A percentile compares a stretch with the other conserved stretches of the same genome.
phyloP scores from a whole-genome alignment of 768 basidiomycete species.

The Boletellus sp. region DNA sequence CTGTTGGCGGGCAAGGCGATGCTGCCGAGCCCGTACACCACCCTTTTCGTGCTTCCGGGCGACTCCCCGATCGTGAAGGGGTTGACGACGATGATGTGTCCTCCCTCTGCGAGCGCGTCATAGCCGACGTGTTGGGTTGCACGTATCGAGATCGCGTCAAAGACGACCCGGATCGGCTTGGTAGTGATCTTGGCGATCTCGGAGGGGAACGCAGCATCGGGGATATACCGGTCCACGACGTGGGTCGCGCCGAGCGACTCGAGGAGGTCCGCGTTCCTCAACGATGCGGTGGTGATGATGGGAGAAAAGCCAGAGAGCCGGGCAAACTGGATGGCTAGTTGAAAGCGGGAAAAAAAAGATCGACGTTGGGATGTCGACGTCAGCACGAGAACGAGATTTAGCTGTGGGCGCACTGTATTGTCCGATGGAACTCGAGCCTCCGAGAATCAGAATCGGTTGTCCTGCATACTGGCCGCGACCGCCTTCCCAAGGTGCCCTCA shows the following conservation, averaged over 20 bases:
- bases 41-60: conserved; percentile 15
- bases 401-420: conserved; percentile 32
- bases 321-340: conserved; percentile 35
- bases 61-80: conserved; percentile 7
- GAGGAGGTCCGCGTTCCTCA: conserved; percentile 30
- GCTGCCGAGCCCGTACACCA: conserved; percentile 8
- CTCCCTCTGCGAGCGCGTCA: conserved; percentile 30
- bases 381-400: too few species aligned
- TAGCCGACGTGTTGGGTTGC: conserved; percentile 35
- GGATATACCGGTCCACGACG: conserved; percentile 31
- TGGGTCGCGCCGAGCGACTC: conserved; percentile 37
- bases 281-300: conserved; percentile 40
- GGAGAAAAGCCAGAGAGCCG: conserved; percentile 34
- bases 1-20: conserved; percentile 11
- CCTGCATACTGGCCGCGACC: conserved; percentile 28
- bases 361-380: too few species aligned
- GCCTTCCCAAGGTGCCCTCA: conserved; percentile 35
- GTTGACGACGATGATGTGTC: conserved; percentile 21
- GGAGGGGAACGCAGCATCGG: conserved; percentile 13
- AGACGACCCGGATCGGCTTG: conserved; percentile 10
- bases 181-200: conserved; percentile 13
- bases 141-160: conserved; percentile 26
- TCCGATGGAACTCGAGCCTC: conserved; percentile 37
- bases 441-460: conserved; percentile 35
- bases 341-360: too few species aligned